Evolutionary conservation across 306 rosid species (phyloP).

Genomic region (Styphnolobium japonicum): DNA sequence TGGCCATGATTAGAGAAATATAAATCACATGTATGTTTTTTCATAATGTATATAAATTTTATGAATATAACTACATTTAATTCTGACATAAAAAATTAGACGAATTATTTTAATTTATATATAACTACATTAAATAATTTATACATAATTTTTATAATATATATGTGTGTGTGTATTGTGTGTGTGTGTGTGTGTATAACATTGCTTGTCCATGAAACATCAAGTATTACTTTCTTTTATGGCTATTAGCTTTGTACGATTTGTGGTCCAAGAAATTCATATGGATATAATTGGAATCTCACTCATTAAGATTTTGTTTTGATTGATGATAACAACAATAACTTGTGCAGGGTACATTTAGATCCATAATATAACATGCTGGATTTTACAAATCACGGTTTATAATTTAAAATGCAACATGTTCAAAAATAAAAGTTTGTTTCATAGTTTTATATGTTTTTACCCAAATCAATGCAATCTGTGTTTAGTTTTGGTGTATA

Average conservation of each 20-base stretch:
- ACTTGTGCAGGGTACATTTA: not conserved
- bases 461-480: not conserved
- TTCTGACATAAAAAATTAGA: not conserved
- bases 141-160: no score
- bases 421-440: not conserved
- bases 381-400: not conserved
- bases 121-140: not conserved
- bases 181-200: no score
- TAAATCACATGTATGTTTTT: not conserved
- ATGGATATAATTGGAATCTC: not conserved
- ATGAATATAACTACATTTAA: not conserved
- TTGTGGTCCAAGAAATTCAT: no score
- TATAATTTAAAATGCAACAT: not conserved
- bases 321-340: not conserved
- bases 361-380: not conserved
- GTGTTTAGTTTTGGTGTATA: slow-evolving; percentile 5
- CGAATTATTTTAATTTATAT: not conserved
- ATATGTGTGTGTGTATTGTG: no score
- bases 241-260: not conserved
- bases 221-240: not conserved
- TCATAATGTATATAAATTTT: not conserved
- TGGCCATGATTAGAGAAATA: not conserved
- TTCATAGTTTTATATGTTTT: not conserved
- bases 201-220: not conserved
- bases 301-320: not conserved